Evolutionary conservation across 2,329 filamentous ascomycete genomes (phyloP).

Genomic region (Leptographium procerum): DNA sequence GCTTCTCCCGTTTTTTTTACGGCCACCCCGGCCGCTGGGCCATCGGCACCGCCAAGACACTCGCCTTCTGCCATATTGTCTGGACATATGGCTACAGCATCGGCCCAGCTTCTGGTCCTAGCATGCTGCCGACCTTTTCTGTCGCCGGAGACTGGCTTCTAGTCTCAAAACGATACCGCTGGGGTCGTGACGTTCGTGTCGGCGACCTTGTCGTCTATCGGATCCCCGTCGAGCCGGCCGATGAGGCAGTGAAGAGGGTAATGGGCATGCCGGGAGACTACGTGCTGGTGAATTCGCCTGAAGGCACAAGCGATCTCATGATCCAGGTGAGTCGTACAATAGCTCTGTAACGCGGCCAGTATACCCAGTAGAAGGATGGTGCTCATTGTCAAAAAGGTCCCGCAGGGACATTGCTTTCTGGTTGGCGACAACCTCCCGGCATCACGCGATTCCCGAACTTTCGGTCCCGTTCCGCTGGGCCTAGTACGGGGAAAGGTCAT

Average conservation of each 20-base stretch:
- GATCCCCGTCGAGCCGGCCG: slow-evolving; percentile 54
- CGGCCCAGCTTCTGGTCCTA: slow-evolving; percentile 55
- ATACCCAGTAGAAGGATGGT: too few species aligned
- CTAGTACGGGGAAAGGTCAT: slow-evolving; percentile 76
- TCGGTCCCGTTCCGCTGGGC: slow-evolving; percentile 76
- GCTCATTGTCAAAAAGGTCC: slow-evolving; percentile 47
- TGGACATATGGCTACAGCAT: slow-evolving; percentile 51
- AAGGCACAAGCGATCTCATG: slow-evolving; percentile 37
- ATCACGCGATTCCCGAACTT: slow-evolving; percentile 77
- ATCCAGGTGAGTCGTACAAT: slow-evolving; percentile 47
- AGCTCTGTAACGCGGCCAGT: neutral
- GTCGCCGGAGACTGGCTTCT: slow-evolving; percentile 57
- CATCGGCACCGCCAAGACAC: slow-evolving; percentile 32
- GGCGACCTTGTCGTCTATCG: slow-evolving; percentile 76
- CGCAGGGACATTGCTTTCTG: slow-evolving; percentile 84
- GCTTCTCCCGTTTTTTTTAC: slow-evolving; percentile 17
- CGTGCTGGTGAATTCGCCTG: slow-evolving; percentile 54
- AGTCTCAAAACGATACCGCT: slow-evolving; percentile 54
- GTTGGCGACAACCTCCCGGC: slow-evolving; percentile 76
- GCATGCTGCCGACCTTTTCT: slow-evolving; percentile 80
- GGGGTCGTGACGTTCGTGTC: slow-evolving; percentile 54
- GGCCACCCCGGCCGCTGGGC: slow-evolving; percentile 31
- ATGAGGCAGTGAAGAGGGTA: slow-evolving; percentile 66
- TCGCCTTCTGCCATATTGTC: slow-evolving; percentile 38
- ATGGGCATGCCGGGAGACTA: slow-evolving; percentile 67